Evolutionary conservation across 176 grass and related monocot genomes (phyloP).

Genomic region (Rhipidocladum racemiflorum): DNA sequence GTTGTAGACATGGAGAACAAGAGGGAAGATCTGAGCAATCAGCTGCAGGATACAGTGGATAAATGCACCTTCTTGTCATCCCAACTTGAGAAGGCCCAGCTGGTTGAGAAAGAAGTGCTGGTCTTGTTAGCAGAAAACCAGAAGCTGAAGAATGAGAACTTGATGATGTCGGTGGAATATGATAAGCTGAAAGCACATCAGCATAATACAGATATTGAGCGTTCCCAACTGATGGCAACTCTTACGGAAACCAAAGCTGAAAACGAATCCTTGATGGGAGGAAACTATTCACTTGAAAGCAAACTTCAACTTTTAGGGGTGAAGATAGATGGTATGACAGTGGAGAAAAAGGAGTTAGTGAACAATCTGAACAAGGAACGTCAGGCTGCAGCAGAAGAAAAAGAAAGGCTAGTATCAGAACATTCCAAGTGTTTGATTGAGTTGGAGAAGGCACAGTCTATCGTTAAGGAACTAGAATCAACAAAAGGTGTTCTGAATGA

Average conservation of each 20-base stretch:
- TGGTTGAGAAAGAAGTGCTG: conserved; percentile 39
- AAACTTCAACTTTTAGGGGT: conserved; percentile 31
- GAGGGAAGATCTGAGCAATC: conserved; percentile 26
- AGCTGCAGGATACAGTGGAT: conserved; percentile 37
- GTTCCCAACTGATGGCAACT: conserved; percentile 35
- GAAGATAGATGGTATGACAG: conserved; percentile 39
- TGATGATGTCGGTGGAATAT: conserved; percentile 36
- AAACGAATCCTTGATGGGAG: conserved; percentile 41
- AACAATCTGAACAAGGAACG: conserved; percentile 20
- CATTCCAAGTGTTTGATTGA: conserved; percentile 42
- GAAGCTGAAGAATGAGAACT: conserved; percentile 53
- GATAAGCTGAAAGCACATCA: conserved; percentile 39
- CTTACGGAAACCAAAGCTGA: conserved; percentile 39
- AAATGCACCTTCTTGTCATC: conserved; percentile 37
- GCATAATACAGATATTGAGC: conserved; percentile 45
- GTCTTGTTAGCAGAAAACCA: conserved; percentile 47
- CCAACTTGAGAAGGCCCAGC: conserved; percentile 38
- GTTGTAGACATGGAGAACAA: conserved; percentile 38
- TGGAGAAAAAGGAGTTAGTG: conserved; percentile 38
- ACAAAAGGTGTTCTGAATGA: conserved; percentile 33
- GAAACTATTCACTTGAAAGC: conserved; percentile 42
- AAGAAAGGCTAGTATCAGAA: conserved; percentile 25
- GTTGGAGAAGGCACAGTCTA: conserved; percentile 37
- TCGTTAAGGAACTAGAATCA: conserved; percentile 36
- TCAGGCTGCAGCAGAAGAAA: conserved; percentile 41